Evolutionary conservation across 2,329 filamentous ascomycete species (phyloP), one percentile per base, ranked within the genome.

Genomic region (Colletotrichum gigasporum): DNA sequence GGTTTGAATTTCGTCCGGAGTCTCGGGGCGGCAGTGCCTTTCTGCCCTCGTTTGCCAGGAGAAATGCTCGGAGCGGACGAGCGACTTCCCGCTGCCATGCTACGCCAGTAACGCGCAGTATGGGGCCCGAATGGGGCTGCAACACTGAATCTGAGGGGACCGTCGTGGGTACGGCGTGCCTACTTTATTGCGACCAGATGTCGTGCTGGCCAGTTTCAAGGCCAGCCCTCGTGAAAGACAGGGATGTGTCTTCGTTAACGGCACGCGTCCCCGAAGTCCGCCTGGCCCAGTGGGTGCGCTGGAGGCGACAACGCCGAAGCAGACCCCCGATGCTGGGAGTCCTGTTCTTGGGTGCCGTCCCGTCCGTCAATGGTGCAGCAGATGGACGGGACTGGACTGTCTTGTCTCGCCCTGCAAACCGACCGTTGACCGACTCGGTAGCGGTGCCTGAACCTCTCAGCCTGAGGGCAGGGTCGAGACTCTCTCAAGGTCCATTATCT

Each of bases 121-220:
- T n/a, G n/a, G 57, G 48, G 48, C 30, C 12, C 18, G 18, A 42
- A 42, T 34, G 34, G 51, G 34, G 30, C 32, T 5, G 41, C 8
- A 45, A n/a, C 61, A 54, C 61, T 54, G 61, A 61, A 61, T 50
- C 47, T 44, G 61, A 64, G 22, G 56, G 34, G 48, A 42, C 55
- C 20, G 34, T 48, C 48, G 55, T 48, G 55, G 41, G 47, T 55
- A 50, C 45, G 32, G n/a, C 24, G 51, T 26, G 47, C 28, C 28
- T 64, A 55, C 41, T 61, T 54, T 55, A 64, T 54, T 64, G 12
- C 50, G 48, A 64, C 56, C 48, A 37, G 48, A 61, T 64, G 56
- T 50, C 61, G 56, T 61, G 56, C 61, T 61, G 56, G 55, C 48
- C 56, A 22, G 56, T 61, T 61, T 55, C 56, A 61, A 37, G 48